Evolutionary conservation across 371 early-diverging fungal species (phyloP), one percentile per base, ranked within the genome.

Genomic region (Mortierella sp.): DNA sequence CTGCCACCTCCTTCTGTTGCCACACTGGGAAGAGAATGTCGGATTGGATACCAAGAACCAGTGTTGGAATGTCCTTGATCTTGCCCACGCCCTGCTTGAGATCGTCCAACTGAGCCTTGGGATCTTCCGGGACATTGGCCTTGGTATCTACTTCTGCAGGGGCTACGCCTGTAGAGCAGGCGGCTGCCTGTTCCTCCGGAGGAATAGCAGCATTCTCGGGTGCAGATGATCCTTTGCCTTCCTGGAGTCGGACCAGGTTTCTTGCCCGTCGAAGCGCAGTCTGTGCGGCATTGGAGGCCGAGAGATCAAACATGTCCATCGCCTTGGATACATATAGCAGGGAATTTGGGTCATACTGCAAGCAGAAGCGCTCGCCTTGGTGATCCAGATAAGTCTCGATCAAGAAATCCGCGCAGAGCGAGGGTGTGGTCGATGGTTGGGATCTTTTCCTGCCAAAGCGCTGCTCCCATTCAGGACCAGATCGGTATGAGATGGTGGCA

Each of bases 291-390:
- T 82, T 71, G 6, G 89, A 85, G 2, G 78, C 74, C 19, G 91
- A 90, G 84, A 98, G 90, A 79, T 98, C 97, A 83, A 96, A 98
- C 87, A 97, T 88, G 71, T 98, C 98, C 97, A 97, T 97, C 29
- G 97, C 97, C 74, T 97, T 96, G 50, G 95, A 95, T 31, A 98
- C 90, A 70, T 96, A 98, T 5, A 98, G 72, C 16, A 97, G 79
- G 1, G 96, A 95, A 71, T 98, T 98, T 63, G 98, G 87, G 54
- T 98, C 98, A 79, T 96, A 97, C 73, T 94, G 90, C 50, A 94
- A 69, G 70, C 95, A 95, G 80, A 93, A 97, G 28, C 91, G 85
- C 70, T 96, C 96, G 52, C 96, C 94, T 73, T 98, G 97, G 73
- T 97, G 96, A 69, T 98, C 97, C 52, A 98, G 76, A 65, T 98